Evolutionary conservation across 768 basidiomycete species (phyloP).

Genomic region (Tulasnella sp.): DNA sequence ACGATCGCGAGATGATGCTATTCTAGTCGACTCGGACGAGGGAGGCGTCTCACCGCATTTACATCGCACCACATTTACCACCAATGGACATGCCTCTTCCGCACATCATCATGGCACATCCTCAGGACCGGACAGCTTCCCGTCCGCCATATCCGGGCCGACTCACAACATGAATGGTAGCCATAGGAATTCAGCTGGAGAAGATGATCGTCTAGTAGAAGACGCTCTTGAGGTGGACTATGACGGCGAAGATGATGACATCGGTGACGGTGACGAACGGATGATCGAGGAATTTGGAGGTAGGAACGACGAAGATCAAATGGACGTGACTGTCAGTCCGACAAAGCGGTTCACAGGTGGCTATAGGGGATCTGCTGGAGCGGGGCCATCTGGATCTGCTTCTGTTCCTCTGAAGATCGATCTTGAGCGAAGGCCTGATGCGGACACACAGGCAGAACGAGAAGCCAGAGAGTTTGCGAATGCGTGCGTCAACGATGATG

Average conservation of each 20-base stretch:
- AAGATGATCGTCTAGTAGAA: conserved; percentile 7
- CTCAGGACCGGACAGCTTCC: background rate
- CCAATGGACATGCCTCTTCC: background rate
- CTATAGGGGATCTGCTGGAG: background rate
- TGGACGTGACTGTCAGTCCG: conserved; percentile 3
- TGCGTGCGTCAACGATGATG: conserved; percentile 7
- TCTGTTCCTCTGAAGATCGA: conserved; percentile 9
- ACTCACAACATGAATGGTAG: background rate
- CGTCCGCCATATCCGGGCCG: background rate
- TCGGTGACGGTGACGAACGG: conserved; percentile 7
- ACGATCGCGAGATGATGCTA: background rate
- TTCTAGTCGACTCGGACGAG: conserved; percentile 3
- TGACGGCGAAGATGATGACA: background rate
- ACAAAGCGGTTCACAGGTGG: background rate
- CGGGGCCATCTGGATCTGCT: background rate
- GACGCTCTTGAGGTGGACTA: conserved; percentile 4
- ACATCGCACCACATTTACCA: background rate
- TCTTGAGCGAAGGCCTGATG: background rate
- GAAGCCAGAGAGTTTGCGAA: conserved; percentile 13
- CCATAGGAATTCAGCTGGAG: background rate
- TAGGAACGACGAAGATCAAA: background rate
- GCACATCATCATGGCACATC: background rate
- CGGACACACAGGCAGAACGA: conserved; percentile 1
- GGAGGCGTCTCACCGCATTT: background rate
- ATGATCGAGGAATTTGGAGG: conserved; percentile 13